Evolutionary conservation across 225 moss, liverwort and hornwort genomes (phyloP).

Genomic region (Bryoerythrophyllum caledonicum): DNA sequence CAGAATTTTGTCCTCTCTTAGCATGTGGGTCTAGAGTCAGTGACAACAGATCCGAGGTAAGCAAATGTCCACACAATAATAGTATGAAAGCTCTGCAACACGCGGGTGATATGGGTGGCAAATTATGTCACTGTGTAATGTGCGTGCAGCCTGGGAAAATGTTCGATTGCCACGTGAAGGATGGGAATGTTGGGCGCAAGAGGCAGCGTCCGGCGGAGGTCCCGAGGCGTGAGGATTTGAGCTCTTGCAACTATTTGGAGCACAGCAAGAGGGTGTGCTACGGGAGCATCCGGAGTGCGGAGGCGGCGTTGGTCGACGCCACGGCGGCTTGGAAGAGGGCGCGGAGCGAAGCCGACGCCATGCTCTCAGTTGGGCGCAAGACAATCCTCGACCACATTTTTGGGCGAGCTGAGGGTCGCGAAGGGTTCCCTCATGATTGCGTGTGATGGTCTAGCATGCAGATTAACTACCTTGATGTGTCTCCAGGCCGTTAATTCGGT

Average conservation of each 20-base stretch:
- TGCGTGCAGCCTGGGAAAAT: background rate
- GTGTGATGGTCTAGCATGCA: too few relatives aligned
- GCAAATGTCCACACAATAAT: too few relatives aligned
- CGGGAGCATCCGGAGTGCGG: background rate
- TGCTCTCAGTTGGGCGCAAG: background rate
- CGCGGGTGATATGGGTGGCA: background rate
- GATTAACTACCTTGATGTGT: too few relatives aligned
- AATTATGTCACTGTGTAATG: too few relatives aligned
- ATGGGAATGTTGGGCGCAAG: background rate
- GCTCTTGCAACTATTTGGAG: background rate
- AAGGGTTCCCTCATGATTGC: too few relatives aligned
- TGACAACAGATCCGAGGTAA: too few relatives aligned
- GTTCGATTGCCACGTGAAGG: background rate
- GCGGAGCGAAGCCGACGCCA: background rate
- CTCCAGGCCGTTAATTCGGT: too few relatives aligned
- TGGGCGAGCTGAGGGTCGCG: background rate
- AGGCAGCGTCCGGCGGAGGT: background rate
- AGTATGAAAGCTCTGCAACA: too few relatives aligned
- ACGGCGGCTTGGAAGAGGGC: background rate
- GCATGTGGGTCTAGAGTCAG: too few relatives aligned
- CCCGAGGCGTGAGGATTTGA: too few relatives aligned
- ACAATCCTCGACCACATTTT: background rate
- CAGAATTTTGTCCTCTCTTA: background rate
- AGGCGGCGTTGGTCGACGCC: background rate
- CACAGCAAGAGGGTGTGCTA: background rate